Base-by-base conservation (phyloP, 2,329 filamentous ascomycete species). In the Diaporthe citri region DNA sequence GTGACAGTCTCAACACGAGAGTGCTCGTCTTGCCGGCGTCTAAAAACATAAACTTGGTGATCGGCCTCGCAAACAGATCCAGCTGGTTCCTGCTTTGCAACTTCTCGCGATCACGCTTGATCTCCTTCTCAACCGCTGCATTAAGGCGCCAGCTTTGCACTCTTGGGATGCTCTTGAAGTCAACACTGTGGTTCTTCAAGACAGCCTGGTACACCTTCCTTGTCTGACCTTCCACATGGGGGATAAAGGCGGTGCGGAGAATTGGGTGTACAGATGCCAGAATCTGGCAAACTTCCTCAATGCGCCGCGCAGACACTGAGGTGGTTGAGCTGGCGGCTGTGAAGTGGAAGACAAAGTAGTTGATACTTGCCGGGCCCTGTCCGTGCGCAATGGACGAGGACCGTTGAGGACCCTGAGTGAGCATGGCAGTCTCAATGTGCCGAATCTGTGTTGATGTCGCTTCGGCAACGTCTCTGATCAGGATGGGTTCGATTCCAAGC, bases 201-300 rank as follows among this genome's bases (percentile, higher is more conserved):
- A 87, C 84, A 0, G 87, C 86, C 78, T 90, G 88, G 77, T 87
- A 89, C 0, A 89, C 82, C 3, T 82, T 83, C 9, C 87, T 84
- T 15, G 85, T 83, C 69, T 76, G 75, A 2, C 75, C 75, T 20
- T 76, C 75, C 4, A 76, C 75, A 62, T 88, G 84, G 0, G 84
- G 80, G 3, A 88, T 83, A 72, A 91, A 91, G 0, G 87, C 86
- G 0, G 90, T 90, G 31, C 89, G 87, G 10, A 92, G 83, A 39
- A 89, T 88, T 0, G 87, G 86, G 56, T 90, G 88, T 48, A 87
- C 82, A 46, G 81, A 80, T 0, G 82, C 81, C 12, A 90, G 82
- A 17, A 84, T 83, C 31, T 83, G 82, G 77, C 88, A 89, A 0
- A 87, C 87, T 1, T 84, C 82, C 74, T 89, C 85, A 1, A 90